Evolutionary conservation across 495 filamentous ascomycete species (phyloP), one percentile per base, ranked within the genome.

Genomic region (Aeminium ludgeri): DNA sequence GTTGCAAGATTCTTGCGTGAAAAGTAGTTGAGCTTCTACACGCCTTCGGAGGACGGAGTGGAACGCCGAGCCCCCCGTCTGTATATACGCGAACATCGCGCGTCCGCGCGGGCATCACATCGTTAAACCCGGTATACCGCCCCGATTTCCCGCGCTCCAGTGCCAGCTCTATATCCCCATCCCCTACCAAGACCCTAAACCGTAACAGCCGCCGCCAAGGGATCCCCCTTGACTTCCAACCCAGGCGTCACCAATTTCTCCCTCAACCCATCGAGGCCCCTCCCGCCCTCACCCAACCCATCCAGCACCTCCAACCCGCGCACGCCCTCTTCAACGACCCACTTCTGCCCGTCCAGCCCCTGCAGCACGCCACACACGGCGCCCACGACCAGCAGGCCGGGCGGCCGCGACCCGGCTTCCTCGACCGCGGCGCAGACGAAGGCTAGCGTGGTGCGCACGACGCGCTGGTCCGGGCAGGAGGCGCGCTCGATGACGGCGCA

Each of bases 401-500:
- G 89, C 27, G 89, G 89, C 29, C 91, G 67, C 38, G 77, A 84
- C 0, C 89, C 89, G 48, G 86, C 82, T 44, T 82, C 79, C 58
- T 95, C 86, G 43, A 97, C 76, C 1, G 89, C 89, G 36, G 73
- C 65, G 29, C 67, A 78, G 6, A 95, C 80, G 53, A 78, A 68
- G 46, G 77, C 70, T 28, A 97, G 54, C 3, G 83, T 92, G 1
- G 84, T 83, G 37, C 89, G 67, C 29, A 96, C 84, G 25, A 96
- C 84, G 17, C 89, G 66, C 65, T 96, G 91, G 56, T 97, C 89
- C 0, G 83, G 76, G 57, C 89, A 97, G 31, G 79, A 86, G 0
- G 89, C 89, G n/a, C 89, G 67, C 58, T 97, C 89, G 30, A 97
- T 66, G 6, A 97, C 86, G 0, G 86, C 86, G 54, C 87, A 95